Base-by-base conservation (phyloP, 2,329 filamentous ascomycete genomes). In the Thelonectria olida region DNA sequence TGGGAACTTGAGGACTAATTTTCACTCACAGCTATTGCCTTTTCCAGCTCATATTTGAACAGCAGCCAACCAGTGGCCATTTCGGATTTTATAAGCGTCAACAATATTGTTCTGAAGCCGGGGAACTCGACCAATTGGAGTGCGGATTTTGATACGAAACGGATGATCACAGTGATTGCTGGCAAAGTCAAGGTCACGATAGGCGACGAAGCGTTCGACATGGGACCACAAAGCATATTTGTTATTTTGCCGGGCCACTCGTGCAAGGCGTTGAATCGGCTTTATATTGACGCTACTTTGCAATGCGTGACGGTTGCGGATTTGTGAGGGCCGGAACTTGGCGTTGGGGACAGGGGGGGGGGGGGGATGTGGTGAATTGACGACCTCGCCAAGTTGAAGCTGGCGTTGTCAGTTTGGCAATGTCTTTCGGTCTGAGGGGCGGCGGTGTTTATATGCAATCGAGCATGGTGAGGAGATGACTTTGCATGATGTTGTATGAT, bases 161-260 rank as follows among this genome's bases (percentile, higher is more conserved):
- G 79, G 12, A 73, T 77, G 2, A 81, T 78, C 54, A 80, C 78
- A 4, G 68, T 83, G 1, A 75, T 76, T 0, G 61, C 72, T 1
- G 81, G 81, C 25, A 83, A 83, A 62, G 63, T 82, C 1, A 72
- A 71, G 17, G 72, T 83, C 2, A 78, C 72, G 34, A 74, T 77
- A 42, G 76, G 68, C 2, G 73, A 72, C 3, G 65, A 75, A n/a
- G 68, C 74, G 5, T 80, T 84, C 39, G 63, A 69, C 0, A 67
- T 84, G 3, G 83, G 83, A 0, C 73, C 76, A 1, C 76, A 81
- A 52, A 81, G 83, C 23, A 73, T 81, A 66, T 81, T 85, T 62
- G 73, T 76, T 49, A 73, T 85, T 36, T 73, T 70, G 20, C 75
- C 80, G 0, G 79, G 79, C 0, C 72, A 70, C 51, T 54, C 55